A percentile compares a stretch with the other conserved stretches of the same genome.
Conservation (phyloP, 805 yeast species). For the Candida schatavii region DNA sequence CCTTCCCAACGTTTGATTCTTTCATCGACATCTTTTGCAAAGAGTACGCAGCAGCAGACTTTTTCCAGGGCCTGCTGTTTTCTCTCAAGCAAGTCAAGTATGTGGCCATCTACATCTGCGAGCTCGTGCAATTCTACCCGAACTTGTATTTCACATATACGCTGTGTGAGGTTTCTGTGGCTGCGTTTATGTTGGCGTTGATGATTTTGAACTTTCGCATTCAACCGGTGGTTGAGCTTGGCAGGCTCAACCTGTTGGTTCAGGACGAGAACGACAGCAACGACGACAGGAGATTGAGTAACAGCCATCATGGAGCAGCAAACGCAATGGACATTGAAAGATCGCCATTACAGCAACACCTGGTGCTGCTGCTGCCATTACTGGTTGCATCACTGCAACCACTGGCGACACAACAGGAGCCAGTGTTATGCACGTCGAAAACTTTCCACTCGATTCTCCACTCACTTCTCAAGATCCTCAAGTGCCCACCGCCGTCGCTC, state of each 20-base stretch:
- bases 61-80: conserved; percentile 3
- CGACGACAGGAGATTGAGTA: neutral
- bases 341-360: neutral
- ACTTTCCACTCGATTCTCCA: conserved; percentile 17
- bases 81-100: conserved; percentile 46
- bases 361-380: too few relatives aligned
- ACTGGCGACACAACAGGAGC: neutral
- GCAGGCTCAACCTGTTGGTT: conserved; percentile 6
- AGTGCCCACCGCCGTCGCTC: conserved; percentile 46
- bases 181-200: conserved; percentile 43
- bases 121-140: conserved; percentile 61
- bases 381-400: too few relatives aligned
- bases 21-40: conserved; percentile 53
- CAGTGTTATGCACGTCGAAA: neutral
- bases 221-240: conserved; percentile 10
- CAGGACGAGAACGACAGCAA: conserved; percentile 9
- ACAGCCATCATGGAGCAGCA: too few relatives aligned
- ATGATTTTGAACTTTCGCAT: conserved; percentile 28
- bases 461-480: conserved; percentile 33
- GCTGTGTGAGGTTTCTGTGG: conserved; percentile 48
- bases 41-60: neutral
- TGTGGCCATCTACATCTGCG: conserved; percentile 62
- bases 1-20: conserved; percentile 60
- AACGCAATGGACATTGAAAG: neutral
- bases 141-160: conserved; percentile 54